Evolutionary conservation across 495 filamentous ascomycete species (phyloP).

Genomic region (Tuber calosporum): DNA sequence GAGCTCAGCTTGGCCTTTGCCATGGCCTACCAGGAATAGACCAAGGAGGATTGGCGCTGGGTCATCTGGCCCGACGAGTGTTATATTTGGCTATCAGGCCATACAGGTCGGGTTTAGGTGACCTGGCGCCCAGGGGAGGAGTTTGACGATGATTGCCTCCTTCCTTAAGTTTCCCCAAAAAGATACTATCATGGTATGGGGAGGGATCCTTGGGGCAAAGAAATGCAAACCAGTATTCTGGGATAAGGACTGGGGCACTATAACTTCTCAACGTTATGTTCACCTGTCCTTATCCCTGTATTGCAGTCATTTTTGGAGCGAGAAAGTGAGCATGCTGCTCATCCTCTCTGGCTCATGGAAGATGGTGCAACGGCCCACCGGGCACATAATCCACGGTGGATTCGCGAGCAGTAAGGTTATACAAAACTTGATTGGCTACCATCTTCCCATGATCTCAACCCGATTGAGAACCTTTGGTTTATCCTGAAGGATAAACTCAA

Average conservation of each 20-base stretch:
- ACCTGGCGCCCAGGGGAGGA: constrained; percentile 5
- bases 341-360: constrained; percentile 13
- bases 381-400: neutral
- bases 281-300: constrained; percentile 10
- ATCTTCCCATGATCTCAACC: neutral
- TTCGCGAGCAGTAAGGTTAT: neutral
- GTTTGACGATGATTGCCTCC: constrained; percentile 9
- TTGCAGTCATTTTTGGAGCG: constrained; percentile 18
- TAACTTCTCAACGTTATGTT: constrained; percentile 12
- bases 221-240: neutral
- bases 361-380: neutral
- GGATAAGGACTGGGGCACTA: constrained; percentile 10
- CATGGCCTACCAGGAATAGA: neutral
- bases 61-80: constrained; percentile 16
- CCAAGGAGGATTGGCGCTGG: constrained; percentile 1
- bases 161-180: neutral
- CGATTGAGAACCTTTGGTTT: neutral
- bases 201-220: neutral
- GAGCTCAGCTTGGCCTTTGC: neutral
- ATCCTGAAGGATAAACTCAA: neutral
- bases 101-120: neutral
- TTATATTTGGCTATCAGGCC: constrained; percentile 8
- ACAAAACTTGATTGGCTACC: neutral
- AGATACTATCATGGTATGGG: neutral
- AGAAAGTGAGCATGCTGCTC: neutral